Percentiles rank a stretch among this genome's conserved stretches.
These are phyloP conservation scores for Lasiodiplodia hormozganensis DNA, from an alignment of 2,329 filamentous ascomycete species.

Conservation along the genomic window DNA sequence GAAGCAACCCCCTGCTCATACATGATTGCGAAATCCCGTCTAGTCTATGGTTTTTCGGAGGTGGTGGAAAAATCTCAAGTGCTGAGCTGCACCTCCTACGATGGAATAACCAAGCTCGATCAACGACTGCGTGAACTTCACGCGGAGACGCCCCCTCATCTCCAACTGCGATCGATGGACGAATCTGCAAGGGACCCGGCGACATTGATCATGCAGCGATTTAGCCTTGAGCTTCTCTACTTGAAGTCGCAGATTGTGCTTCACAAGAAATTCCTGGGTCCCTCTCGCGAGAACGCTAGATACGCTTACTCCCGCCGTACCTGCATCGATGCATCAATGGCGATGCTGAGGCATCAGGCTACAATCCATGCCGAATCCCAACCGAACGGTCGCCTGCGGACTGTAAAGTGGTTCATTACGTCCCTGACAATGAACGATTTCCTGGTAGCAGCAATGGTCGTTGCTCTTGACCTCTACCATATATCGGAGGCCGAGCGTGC, in stretches of 20 bases:
- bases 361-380: slow-evolving; percentile 78
- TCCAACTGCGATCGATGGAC: slow-evolving; percentile 77
- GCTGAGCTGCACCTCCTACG: slow-evolving; percentile 67
- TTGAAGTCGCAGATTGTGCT: slow-evolving; percentile 89
- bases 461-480: slow-evolving; percentile 82
- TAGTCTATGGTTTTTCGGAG: slow-evolving; percentile 72
- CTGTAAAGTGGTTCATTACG: slow-evolving; percentile 79
- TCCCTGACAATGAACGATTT: slow-evolving; percentile 86
- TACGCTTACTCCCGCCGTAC: slow-evolving; percentile 84
- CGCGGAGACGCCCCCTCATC: slow-evolving; percentile 77
- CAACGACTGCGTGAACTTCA: slow-evolving; percentile 62
- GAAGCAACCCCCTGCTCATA: slow-evolving; percentile 80
- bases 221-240: slow-evolving; percentile 83
- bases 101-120: slow-evolving; percentile 67
- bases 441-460: slow-evolving; percentile 81
- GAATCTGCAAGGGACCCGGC: slow-evolving; percentile 74
- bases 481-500: slow-evolving; percentile 57
- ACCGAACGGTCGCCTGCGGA: slow-evolving; percentile 72
- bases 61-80: slow-evolving; percentile 73
- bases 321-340: slow-evolving; percentile 86
- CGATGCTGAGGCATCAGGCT: slow-evolving; percentile 77
- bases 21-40: slow-evolving; percentile 75
- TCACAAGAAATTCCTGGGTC: slow-evolving; percentile 84
- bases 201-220: slow-evolving; percentile 77
- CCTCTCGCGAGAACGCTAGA: slow-evolving; percentile 77